A percentile compares a stretch with the other conserved stretches of the same genome.
phyloP scores from a whole-genome alignment of 202 grass and related monocot genomes.

The Bolboschoenoplectus hybrid region DNA sequence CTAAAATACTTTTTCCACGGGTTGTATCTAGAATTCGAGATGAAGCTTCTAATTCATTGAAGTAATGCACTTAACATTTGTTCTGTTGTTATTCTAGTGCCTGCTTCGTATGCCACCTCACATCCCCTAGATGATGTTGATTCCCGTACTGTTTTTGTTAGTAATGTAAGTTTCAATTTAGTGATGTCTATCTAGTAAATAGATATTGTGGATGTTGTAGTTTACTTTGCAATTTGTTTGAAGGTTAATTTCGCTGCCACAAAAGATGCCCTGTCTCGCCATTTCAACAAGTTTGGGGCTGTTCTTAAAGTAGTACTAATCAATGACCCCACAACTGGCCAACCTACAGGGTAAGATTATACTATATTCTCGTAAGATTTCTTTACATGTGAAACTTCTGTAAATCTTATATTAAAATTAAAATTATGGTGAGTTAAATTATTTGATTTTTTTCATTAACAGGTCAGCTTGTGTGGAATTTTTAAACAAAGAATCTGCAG shows the following conservation, averaged over 20 bases:
- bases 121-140: conserved; percentile 69
- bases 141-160: conserved; percentile 80
- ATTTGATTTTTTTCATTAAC: conserved; percentile 32
- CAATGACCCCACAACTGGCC: conserved; percentile 79
- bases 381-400: conserved; percentile 16
- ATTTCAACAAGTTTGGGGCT: conserved; percentile 95
- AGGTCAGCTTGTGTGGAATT: conserved; percentile 91
- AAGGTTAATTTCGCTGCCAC: conserved; percentile 96
- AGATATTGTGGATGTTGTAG: conserved; percentile 29
- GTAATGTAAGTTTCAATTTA: conserved; percentile 60
- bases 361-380: conserved; percentile 29
- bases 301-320: conserved; percentile 97
- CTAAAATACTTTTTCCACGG: not conserved
- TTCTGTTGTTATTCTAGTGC: conserved; percentile 51
- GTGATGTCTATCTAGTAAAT: conserved; percentile 5
- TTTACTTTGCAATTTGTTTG: conserved; percentile 46
- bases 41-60: conserved; percentile 10
- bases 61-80: conserved; percentile 34
- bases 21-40: not conserved
- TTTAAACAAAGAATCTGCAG: conserved; percentile 84
- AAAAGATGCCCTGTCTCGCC: conserved; percentile 82
- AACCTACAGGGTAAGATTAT: conserved; percentile 81
- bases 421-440: not conserved
- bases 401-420: conserved; percentile 4
- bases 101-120: conserved; percentile 59